These are phyloP conservation scores for Mariannaea elegans DNA, from an alignment of 2,329 filamentous ascomycete species.

Conservation along the genomic window DNA sequence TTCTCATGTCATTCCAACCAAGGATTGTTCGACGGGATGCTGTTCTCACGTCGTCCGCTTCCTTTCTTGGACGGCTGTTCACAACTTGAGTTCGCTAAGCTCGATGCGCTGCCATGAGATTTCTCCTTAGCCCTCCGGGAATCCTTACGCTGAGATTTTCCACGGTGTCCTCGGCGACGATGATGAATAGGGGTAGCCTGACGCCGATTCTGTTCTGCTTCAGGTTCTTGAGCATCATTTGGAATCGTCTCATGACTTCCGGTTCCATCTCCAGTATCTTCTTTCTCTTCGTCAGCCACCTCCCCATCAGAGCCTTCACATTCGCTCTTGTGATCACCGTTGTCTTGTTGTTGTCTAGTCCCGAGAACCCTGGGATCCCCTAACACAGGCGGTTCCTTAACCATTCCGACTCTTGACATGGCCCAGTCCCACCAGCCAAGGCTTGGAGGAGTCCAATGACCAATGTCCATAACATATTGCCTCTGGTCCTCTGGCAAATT, in stretches of 20 bases:
- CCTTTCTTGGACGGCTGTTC: background rate
- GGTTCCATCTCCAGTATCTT: background rate
- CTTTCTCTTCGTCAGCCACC: background rate
- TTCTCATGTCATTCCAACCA: background rate
- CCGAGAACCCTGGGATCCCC: constrained; percentile 41
- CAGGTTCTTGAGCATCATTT: too few species aligned
- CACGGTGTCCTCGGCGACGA: background rate
- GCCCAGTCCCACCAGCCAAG: constrained; percentile 40
- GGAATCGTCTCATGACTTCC: background rate
- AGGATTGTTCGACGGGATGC: background rate
- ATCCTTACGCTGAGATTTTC: background rate
- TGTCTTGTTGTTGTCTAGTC: constrained; percentile 2
- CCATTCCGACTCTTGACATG: constrained; percentile 39
- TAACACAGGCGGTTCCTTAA: constrained; percentile 27
- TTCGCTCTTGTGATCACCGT: constrained; percentile 1
- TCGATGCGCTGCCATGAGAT: background rate
- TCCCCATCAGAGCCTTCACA: background rate
- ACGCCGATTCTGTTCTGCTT: background rate
- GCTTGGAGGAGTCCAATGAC: constrained; percentile 44
- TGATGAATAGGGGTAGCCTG: background rate
- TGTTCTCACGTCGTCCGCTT: background rate
- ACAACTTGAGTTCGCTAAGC: background rate
- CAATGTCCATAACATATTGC: constrained; percentile 44
- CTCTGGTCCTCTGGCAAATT: constrained; percentile 48
- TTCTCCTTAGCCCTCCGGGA: background rate